Evolutionary conservation across 129 eudicot genomes (phyloP), one percentile per base, ranked within the genome.

Genomic region (Flaveria sonorensis): DNA sequence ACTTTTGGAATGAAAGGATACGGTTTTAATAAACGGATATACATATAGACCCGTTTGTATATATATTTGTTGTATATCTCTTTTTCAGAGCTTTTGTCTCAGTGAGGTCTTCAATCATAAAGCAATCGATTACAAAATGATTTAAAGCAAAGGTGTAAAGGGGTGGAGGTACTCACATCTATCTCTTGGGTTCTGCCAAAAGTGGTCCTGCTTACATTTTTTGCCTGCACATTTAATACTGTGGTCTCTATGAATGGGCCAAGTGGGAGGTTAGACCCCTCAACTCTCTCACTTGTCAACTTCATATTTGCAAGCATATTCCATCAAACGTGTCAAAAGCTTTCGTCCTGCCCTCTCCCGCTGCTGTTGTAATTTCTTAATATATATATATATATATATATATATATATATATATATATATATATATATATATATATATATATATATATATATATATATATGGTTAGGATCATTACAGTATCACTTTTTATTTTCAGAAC

Each of bases 111-210:
- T 55, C 62, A 55, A 55, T 55, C 62, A 55, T 55, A 18, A 55
- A 55, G 62, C 12, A 55, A 55, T 55, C 26, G 62, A 55, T 55
- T 55, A 55, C 12, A 55, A 55, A 55, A 55, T 55, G 62, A 55
- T 55, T 55, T 18, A 55, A 55, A 55, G 62, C 62, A 18, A 55
- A 55, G 26, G 62, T 55, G 20, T 18, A 55, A 55, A 55, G 13
- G 26, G 23, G 10, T 18, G 62, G 62, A 19, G 24, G 62, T 55
- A 6, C 23, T 18, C 23, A 53, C 60, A 53, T 55, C 62, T 7
- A 19, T 55, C 19, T 28, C 26, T 13, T 61, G 19, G 10, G 18
- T 12, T 61, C 19, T 3, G 19, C 43, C 68, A 26, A 26, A 26
- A 55, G 62, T 55, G 62, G 62, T 26, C 42, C 20, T 28, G 10